Percentiles rank a stretch among this genome's conserved stretches.
These are phyloP conservation scores for Jacaranda mimosifolia DNA, from an alignment of 257 asterid species.

Conservation along the genomic window DNA sequence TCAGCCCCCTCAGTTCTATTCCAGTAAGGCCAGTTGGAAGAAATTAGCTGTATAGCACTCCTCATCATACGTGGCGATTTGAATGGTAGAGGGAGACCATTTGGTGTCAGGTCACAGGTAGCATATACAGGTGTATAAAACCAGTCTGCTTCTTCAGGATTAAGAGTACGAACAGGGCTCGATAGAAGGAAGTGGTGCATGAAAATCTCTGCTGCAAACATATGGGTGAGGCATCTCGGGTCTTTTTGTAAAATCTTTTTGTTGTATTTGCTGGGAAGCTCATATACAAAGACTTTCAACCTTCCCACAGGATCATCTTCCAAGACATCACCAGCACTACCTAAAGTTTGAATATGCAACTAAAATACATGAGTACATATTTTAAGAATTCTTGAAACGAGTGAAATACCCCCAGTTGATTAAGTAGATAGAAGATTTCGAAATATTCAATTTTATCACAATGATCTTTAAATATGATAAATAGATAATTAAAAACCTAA, in stretches of 20 bases:
- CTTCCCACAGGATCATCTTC: conserved; percentile 90
- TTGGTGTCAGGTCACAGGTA: conserved; percentile 88
- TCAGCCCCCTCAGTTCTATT: conserved; percentile 94
- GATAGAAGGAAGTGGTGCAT: conserved; percentile 86
- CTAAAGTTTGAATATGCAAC: conserved; percentile 49
- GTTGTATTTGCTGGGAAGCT: conserved; percentile 91
- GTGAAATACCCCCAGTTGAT: neutral
- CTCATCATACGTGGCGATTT: conserved; percentile 96
- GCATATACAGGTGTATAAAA: conserved; percentile 86
- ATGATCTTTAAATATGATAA: neutral
- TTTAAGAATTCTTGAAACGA: neutral
- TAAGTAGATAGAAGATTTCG: neutral
- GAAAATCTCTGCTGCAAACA: conserved; percentile 95
- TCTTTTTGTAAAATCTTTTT: conserved; percentile 77
- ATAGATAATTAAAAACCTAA: neutral
- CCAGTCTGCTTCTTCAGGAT: conserved; percentile 97
- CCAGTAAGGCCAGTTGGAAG: conserved; percentile 96
- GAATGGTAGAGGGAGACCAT: conserved; percentile 88
- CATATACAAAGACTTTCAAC: conserved; percentile 81
- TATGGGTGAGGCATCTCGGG: conserved; percentile 86
- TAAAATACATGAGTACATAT: conserved; percentile 12
- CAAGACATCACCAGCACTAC: conserved; percentile 95
- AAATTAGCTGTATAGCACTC: conserved; percentile 85
- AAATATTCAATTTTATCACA: neutral
- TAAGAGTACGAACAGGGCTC: conserved; percentile 81